Base-by-base conservation (phyloP, 805 yeast species). In the Ogataea degrootiae region DNA sequence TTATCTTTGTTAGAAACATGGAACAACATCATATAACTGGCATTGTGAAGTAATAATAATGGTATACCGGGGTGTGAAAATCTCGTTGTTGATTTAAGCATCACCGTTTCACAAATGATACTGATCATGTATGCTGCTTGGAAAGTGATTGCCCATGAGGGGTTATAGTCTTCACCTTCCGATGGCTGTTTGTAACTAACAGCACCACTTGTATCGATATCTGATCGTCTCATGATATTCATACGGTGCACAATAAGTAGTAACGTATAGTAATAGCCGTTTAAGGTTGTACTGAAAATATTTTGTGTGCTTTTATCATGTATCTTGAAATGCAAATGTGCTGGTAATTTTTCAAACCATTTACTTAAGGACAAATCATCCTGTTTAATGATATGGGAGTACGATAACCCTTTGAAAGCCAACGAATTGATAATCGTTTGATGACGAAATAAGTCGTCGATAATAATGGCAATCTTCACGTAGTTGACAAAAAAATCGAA, bases 141-240 rank as follows among this genome's bases (percentile, higher is more conserved):
- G 69, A 83, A 85, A 9, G 87, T 83, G 46, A 84, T 81, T 12
- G 87, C 85, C 83, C 86, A 79, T 14, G 85, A 77, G 3, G 86
- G 85, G 59, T 79, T 79, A 47, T 31, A 34, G 63, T 71, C 64
- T 68, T 68, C 57, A 69, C 71, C 70, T 53, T 62, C 31, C 4
- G 9, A 21, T 4, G 33, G 37, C 2, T 9, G 11, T 9, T 16
- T 11, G 16, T 40, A 43, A 29, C 41, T 70, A 17, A 76, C 54
- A 15, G 75, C 74, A 47, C 67, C 68, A 1, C 41, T 16, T 23
- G n/a, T 23, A 9, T 73, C 7, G 6, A 41, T 43, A 15, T 3
- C 75, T 6, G 31, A 26, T 26, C 31, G 5, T 9, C 31, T 26
- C 31, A 26, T 26, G 9, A 26, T 26, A 26, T 26, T 26, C 31